A percentile compares a stretch with the other conserved stretches of the same genome.
Evolutionary conservation across 1,284 basidiomycete species (phyloP).

Genomic region (Leccinum variabile): DNA sequence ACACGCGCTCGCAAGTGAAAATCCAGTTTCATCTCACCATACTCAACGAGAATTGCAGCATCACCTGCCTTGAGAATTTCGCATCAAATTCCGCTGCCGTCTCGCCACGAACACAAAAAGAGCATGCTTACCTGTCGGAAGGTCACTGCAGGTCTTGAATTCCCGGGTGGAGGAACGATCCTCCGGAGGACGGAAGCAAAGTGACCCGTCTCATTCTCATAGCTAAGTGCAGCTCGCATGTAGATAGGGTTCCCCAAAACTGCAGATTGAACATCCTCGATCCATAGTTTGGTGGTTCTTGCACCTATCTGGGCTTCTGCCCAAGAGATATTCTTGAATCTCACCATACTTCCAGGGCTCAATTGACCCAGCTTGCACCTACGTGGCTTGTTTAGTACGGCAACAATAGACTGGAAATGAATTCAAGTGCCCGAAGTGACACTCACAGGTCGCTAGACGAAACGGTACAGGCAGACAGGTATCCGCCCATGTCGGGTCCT

Average conservation of each 20-base stretch:
- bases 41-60: constrained; percentile 58
- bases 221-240: neutral
- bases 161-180: constrained; percentile 9
- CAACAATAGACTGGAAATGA: neutral
- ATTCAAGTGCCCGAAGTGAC: neutral
- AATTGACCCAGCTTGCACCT: constrained; percentile 70
- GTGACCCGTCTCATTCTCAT: neutral
- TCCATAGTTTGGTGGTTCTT: constrained; percentile 33
- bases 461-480: constrained; percentile 56
- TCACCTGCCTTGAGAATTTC: constrained; percentile 48
- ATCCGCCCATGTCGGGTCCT: constrained; percentile 67
- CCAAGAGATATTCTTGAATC: constrained; percentile 51
- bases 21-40: constrained; percentile 51
- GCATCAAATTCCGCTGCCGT: neutral
- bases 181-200: constrained; percentile 16
- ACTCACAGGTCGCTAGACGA: constrained; percentile 52
- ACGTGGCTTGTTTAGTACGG: constrained; percentile 8
- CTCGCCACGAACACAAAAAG: neutral
- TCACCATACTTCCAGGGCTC: constrained; percentile 49
- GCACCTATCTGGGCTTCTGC: constrained; percentile 35
- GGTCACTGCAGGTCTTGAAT: constrained; percentile 34
- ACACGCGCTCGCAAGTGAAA: constrained; percentile 52
- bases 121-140: constrained; percentile 44
- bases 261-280: constrained; percentile 29
- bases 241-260: constrained; percentile 1